These are phyloP conservation scores for Arctium lappa DNA, from an alignment of 129 eudicot species.

Conservation along the genomic window DNA sequence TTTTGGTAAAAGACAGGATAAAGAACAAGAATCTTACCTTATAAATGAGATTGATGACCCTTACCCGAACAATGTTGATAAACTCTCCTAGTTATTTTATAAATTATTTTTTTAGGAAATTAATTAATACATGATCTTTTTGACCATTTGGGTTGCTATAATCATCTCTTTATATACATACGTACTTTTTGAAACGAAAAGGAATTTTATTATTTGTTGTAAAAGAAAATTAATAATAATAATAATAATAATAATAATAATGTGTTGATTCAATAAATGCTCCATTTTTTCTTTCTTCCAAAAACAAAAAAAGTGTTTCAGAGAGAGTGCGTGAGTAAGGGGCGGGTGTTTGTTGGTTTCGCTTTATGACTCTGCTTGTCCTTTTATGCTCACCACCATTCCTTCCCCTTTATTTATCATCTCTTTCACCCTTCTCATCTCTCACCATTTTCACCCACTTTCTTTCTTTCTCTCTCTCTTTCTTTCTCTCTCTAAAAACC, in stretches of 20 bases:
- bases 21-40: too few relatives aligned
- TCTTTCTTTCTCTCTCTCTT: not conserved
- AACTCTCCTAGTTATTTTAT: not conserved
- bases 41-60: too few relatives aligned
- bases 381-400: slow-evolving; percentile 28
- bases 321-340: slow-evolving; percentile 7
- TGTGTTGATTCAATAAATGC: slow-evolving; percentile 8
- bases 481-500: not conserved
- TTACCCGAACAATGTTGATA: too few relatives aligned
- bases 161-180: not conserved
- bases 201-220: too few relatives aligned
- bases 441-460: not conserved
- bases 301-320: not conserved
- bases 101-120: not conserved
- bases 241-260: too few relatives aligned
- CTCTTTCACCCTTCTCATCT: slow-evolving; percentile 19
- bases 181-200: not conserved
- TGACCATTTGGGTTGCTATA: not conserved
- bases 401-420: slow-evolving; percentile 32
- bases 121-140: not conserved
- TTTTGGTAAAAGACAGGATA: too few relatives aligned
- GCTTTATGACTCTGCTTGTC: slow-evolving; percentile 40
- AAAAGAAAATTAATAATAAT: too few relatives aligned
- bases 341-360: slow-evolving; percentile 39
- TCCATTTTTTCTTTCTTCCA: not conserved